phyloP scores from a whole-genome alignment of 805 yeast genomes.

The Kuraishia hungarica region DNA sequence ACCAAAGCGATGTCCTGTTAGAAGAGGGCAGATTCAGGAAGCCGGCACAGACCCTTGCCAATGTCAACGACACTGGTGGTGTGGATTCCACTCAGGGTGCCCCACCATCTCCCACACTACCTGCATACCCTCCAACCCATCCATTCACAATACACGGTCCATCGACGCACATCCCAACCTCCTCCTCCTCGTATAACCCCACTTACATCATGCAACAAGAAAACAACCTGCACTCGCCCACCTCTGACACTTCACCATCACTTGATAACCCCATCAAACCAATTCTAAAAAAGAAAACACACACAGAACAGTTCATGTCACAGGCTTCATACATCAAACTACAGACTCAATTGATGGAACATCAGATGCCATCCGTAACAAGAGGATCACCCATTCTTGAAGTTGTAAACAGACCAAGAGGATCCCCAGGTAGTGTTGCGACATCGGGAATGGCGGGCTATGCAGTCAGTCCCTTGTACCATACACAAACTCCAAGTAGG shows the following conservation, averaged over 20 bases:
- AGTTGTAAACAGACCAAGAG: constrained; percentile 1
- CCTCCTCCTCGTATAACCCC: no score
- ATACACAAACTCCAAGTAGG: background rate
- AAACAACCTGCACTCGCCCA: background rate
- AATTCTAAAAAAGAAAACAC: constrained; percentile 79
- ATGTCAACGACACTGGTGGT: background rate
- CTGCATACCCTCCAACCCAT: background rate
- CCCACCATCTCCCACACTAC: background rate
- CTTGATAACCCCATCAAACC: constrained; percentile 44
- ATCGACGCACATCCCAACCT: no score
- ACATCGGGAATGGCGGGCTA: background rate
- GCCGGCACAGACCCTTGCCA: background rate
- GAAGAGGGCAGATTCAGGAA: constrained; percentile 16
- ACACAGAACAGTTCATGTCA: constrained; percentile 70
- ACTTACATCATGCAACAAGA: no score
- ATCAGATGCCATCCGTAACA: constrained; percentile 15
- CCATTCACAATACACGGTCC: background rate
- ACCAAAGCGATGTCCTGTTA: constrained; percentile 26
- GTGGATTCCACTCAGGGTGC: background rate
- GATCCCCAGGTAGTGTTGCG: background rate
- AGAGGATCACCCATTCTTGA: constrained; percentile 25
- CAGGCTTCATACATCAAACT: constrained; percentile 33
- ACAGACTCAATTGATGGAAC: constrained; percentile 20
- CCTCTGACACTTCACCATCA: background rate
- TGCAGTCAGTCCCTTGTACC: background rate